Evolutionary conservation across 2,329 filamentous ascomycete species (phyloP), one percentile per base, ranked within the genome.

Genomic region (Verticillium klebahnii): DNA sequence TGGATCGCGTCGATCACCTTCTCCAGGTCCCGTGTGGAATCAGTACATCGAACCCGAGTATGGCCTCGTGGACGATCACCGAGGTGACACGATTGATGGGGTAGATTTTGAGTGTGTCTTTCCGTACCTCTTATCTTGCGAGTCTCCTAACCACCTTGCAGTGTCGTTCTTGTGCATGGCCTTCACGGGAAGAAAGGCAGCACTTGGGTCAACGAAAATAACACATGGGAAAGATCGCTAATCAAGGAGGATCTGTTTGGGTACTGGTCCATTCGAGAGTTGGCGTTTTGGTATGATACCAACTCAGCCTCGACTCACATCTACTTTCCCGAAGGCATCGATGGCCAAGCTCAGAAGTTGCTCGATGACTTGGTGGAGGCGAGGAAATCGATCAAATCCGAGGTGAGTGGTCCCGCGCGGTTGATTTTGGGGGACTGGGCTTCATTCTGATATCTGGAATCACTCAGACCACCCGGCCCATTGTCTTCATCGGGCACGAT

Each of bases 401-500:
- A 50, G 40, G 40, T 50, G 5, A 50, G 40, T 58, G 15, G 29
- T 45, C 7, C 34, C 32, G n/a, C 4, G 34, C n/a, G 9, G 36
- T 17, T 40, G 36, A 58, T 1, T 17, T 55, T 15, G 5, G 29
- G 5, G 29, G 29, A 6, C 29, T 11, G 23, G 15, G 29, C 15
- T 17, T 15, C 15, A 56, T 56, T 9, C 54, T 56, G 29, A 56
- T 17, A 3, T 23, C 25, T 25, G 23, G 54, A 15, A 8, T 32
- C 12, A 25, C 32, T 7, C 19, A 58, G 56, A 61, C 23, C 3
- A 6, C 50, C 36, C 61, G 58, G 17, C 58, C 61, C 19, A 63
- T 63, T 29, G 50, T 63, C 19, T 63, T 60, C 25, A 54, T 63
- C 6, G 23, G 23, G 19, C 61, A 63, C 15, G 61, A 63, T 23